These are phyloP conservation scores for Geranium incanum DNA, from an alignment of 441 rosid genomes.

Conservation along the genomic window DNA sequence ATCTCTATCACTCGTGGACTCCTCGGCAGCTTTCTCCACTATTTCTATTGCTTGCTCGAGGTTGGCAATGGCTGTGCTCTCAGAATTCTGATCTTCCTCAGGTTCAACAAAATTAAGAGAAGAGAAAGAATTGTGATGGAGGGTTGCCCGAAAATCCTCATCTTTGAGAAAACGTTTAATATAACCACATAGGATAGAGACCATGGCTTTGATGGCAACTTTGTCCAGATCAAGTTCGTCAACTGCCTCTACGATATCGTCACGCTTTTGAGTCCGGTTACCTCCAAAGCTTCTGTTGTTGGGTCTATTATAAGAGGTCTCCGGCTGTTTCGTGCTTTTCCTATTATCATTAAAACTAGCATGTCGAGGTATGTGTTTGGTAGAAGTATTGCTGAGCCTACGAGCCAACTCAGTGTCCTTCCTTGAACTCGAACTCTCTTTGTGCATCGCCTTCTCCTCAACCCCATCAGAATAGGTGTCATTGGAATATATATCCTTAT, in stretches of 20 bases:
- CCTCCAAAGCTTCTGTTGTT: constrained; percentile 24
- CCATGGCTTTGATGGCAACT: constrained; percentile 47
- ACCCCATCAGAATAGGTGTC: constrained; percentile 19
- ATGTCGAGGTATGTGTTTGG: constrained; percentile 17
- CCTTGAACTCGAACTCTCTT: constrained; percentile 15
- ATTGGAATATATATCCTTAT: constrained; percentile 32
- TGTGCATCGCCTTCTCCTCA: constrained; percentile 13
- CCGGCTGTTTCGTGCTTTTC: constrained; percentile 24
- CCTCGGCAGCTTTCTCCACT: constrained; percentile 41
- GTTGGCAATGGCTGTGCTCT: constrained; percentile 38
- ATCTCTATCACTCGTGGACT: constrained; percentile 30
- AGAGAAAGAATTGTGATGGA: constrained; percentile 39
- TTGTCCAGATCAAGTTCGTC: constrained; percentile 48
- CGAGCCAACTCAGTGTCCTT: constrained; percentile 21
- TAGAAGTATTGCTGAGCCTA: constrained; percentile 17
- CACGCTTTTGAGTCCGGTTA: constrained; percentile 18
- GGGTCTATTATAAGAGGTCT: constrained; percentile 23
- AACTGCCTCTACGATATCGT: constrained; percentile 19
- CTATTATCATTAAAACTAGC: constrained; percentile 6
- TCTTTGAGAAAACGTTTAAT: constrained; percentile 37
- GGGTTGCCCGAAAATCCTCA: constrained; percentile 29
- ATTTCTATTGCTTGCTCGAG: constrained; percentile 44
- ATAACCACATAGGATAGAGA: constrained; percentile 48
- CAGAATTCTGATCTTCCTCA: constrained; percentile 22
- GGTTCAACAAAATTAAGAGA: constrained; percentile 27